Evolutionary conservation across 352 stramenopile species (phyloP), one percentile per base, ranked within the genome.

Genomic region (Pythium aphanidermatum): DNA sequence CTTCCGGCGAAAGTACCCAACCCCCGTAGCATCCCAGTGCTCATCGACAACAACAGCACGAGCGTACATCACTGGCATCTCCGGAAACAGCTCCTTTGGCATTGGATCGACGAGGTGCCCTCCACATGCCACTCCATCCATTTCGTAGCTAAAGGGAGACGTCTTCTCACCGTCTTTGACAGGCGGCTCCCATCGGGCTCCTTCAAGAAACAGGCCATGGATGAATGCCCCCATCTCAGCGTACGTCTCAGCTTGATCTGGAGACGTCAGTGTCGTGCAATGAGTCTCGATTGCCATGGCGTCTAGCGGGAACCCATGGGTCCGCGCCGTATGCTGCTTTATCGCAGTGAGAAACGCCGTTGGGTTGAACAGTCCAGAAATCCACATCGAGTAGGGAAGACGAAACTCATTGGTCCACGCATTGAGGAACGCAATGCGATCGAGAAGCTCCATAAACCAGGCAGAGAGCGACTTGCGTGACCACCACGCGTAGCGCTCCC

Each of bases 201-300:
- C 95, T 65, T 98, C 93, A 31, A 98, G 77, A 61, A 84, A 98
- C 9, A 98, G 52, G 14, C 95, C 95, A 51, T 98, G 90, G 35
- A 98, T 80, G 41, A 97, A 98, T 1, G 83, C 76, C 5, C 95
- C 95, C 68, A 82, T 83, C 35, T 89, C 76, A 2, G 76, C 58
- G 35, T 86, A 74, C 25, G 58, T 69, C 54, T 97, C 87, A 9
- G 58, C 65, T 20, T 71, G 70, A 14, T 84, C 81, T 2, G 64
- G 29, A 23, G 68, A 60, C 40, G 58, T 51, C 27, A 95, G 80
- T 2, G 70, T 92, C 17, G 86, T 96, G 9, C 96, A 65, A 51
- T 98, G 88, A n/a, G 92, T 98, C 55, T 98, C 92, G 30, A 95
- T 96, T 9, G 83, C 91, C 75, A 97, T 96, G 11, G 92, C 74